Conservation (phyloP, 805 yeast genomes). For the Starmerella sirachaensis region DNA sequence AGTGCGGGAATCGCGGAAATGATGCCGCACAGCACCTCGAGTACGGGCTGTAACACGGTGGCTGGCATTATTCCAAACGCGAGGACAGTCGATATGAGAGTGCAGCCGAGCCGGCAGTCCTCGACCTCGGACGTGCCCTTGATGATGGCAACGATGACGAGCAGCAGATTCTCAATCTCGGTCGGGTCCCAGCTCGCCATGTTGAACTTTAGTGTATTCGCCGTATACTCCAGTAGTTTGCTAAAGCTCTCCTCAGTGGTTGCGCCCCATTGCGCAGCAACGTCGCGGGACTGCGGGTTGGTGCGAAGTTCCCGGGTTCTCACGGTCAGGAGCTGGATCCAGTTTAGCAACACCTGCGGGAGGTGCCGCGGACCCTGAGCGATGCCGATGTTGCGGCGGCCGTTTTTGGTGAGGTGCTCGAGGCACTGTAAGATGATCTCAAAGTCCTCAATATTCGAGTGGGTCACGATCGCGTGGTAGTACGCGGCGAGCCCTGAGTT, state of each 20-base stretch:
- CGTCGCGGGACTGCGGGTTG: slow-evolving; percentile 22
- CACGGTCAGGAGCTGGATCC: slow-evolving; percentile 29
- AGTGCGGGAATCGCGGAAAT: slow-evolving; percentile 31
- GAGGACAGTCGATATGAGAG: slow-evolving; percentile 35
- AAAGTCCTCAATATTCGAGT: slow-evolving; percentile 39
- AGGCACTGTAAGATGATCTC: slow-evolving; percentile 40
- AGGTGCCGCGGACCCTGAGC: slow-evolving; percentile 32
- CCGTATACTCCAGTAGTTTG: slow-evolving; percentile 31
- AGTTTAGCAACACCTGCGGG: slow-evolving; percentile 29
- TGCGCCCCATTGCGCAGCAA: slow-evolving; percentile 25
- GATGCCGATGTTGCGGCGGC: slow-evolving; percentile 27
- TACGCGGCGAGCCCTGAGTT: slow-evolving; percentile 42
- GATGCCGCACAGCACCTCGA: slow-evolving; percentile 39
- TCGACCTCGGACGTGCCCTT: slow-evolving; percentile 31
- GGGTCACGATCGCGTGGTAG: slow-evolving; percentile 48
- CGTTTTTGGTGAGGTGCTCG: slow-evolving; percentile 38
- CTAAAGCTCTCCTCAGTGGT: slow-evolving; percentile 25
- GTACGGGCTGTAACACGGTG: slow-evolving; percentile 28
- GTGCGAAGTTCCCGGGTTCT: slow-evolving; percentile 26
- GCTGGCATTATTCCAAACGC: slow-evolving; percentile 39
- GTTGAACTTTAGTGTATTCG: slow-evolving; percentile 39
- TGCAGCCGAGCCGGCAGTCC: slow-evolving; percentile 33
- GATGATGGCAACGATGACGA: slow-evolving; percentile 31
- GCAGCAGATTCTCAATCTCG: slow-evolving; percentile 30
- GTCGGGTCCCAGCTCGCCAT: slow-evolving; percentile 35